Base-by-base conservation (phyloP, 176 grass and related monocot species). In the Chloris gayana region DNA sequence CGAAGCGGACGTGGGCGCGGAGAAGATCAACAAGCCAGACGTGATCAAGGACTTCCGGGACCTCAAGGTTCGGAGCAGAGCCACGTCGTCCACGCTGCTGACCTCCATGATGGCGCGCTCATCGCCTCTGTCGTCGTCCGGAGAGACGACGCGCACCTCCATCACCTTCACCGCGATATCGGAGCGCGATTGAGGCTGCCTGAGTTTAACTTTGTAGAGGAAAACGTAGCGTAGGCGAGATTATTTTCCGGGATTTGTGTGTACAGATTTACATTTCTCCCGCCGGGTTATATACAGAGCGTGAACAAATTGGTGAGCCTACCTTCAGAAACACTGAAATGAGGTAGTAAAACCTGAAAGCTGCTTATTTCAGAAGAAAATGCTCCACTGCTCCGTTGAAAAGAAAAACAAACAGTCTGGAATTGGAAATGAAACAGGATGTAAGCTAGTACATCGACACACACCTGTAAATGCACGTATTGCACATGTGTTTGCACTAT, bases 41-140 rank as follows among this genome's bases (percentile, higher is more conserved):
- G 77, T 94, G 46, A 85, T 97, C 80, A 84, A 84, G 27, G 89
- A 94, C 75, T 83, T 97, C 66, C 74, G 47, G 78, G 89, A 94
- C 67, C 87, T 94, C 3, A 91, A 79, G 73, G 34, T 85, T 60
- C 69, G 79, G 18, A 88, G 85, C 67, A 74, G 64, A 33, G 93
- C 80, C 41, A 85, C 79, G 19, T 89, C 89, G 34, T 76, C 84
- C 21, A 62, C 77, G 11, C 22, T 73, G 62, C 80, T 93, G 34
- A 87, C 90, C 39, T 92, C 91, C 69, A 77, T 61, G 45, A 63
- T 87, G 46, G 92, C 56, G 2, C 76, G 33, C 37, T 82, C 87
- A 14, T 81, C 87, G 14, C 82, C 60, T 0, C 47, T 71, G 37
- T 90, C 85, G 17, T 90, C 92, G 31, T 90, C 92, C 1, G 64